These are phyloP conservation scores for Cryphonectria japonica DNA, from an alignment of 2,329 filamentous ascomycete genomes.

Conservation along the genomic window DNA sequence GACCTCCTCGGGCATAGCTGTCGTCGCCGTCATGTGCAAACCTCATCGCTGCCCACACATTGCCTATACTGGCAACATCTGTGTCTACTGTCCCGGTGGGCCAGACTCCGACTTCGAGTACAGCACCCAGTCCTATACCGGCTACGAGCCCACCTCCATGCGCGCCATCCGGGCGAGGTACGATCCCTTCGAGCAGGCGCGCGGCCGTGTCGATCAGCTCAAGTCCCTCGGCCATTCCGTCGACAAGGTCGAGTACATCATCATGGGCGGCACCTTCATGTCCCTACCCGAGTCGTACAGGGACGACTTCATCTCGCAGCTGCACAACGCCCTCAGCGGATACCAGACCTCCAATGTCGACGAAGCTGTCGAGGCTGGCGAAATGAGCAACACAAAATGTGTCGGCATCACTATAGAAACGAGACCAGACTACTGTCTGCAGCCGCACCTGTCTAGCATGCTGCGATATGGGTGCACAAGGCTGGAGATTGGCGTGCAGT, in stretches of 20 bases:
- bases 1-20: conserved; percentile 94
- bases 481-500: conserved; percentile 93
- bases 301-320: conserved; percentile 90
- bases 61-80: conserved; percentile 97
- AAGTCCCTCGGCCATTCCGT: conserved; percentile 95
- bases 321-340: conserved; percentile 95
- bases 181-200: conserved; percentile 95
- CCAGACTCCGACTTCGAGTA: conserved; percentile 99
- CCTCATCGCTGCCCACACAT: conserved; percentile 97
- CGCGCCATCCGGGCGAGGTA: conserved; percentile 95
- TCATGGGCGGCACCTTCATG: conserved; percentile 99
- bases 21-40: conserved; percentile 99
- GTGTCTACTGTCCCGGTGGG: conserved; percentile 96
- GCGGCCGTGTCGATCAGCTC: conserved; percentile 94
- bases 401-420: conserved; percentile 99
- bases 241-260: conserved; percentile 99
- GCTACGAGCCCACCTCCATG: conserved; percentile 98
- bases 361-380: conserved; percentile 89
- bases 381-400: conserved; percentile 97
- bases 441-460: conserved; percentile 95
- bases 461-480: conserved; percentile 96
- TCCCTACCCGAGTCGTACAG: conserved; percentile 87
- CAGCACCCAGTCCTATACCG: conserved; percentile 97
- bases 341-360: conserved; percentile 95
- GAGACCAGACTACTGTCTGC: conserved; percentile 92